Evolutionary conservation across 1,284 basidiomycete species (phyloP).

Genomic region (Sanguinoderma infundibulare): DNA sequence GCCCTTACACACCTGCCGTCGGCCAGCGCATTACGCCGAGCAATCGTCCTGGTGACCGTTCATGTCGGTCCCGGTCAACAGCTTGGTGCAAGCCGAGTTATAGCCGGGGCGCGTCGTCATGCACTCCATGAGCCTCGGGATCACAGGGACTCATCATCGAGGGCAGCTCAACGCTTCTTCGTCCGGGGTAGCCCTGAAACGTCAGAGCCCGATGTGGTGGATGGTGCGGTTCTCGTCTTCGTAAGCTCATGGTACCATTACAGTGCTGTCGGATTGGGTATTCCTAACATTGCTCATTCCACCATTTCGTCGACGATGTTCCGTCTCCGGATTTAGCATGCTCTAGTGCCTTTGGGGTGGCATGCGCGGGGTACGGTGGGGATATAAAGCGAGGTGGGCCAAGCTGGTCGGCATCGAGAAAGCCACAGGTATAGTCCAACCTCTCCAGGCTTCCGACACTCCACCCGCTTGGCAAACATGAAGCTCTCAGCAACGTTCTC

Average conservation of each 20-base stretch:
- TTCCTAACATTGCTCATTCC: slow-evolving; percentile 9
- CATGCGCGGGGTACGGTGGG: not conserved
- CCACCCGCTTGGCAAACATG: slow-evolving; percentile 17
- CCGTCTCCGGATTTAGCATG: slow-evolving; percentile 3
- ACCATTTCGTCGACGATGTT: slow-evolving; percentile 25
- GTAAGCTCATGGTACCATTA: not conserved
- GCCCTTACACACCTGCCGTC: not conserved
- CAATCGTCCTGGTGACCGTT: slow-evolving; percentile 12
- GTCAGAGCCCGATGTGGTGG: not conserved
- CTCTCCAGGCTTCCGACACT: not conserved
- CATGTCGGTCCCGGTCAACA: slow-evolving; percentile 2
- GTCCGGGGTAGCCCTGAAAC: slow-evolving; percentile 4
- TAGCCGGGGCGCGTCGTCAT: slow-evolving; percentile 7
- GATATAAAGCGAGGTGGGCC: slow-evolving; percentile 20
- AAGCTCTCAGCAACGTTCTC: slow-evolving; percentile 35
- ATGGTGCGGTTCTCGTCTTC: not conserved
- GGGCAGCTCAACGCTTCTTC: not conserved
- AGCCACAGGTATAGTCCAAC: not conserved
- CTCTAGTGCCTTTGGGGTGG: not conserved
- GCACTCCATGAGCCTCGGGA: not conserved
- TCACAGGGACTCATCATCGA: not conserved
- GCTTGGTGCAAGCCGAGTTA: slow-evolving; percentile 14
- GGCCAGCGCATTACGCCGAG: slow-evolving; percentile 22
- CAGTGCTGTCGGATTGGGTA: not conserved
- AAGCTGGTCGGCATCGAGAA: slow-evolving; percentile 13